Evolutionary conservation across 202 grass and related monocot genomes (phyloP), one percentile per base, ranked within the genome.

Genomic region (Digitaria exilis): DNA sequence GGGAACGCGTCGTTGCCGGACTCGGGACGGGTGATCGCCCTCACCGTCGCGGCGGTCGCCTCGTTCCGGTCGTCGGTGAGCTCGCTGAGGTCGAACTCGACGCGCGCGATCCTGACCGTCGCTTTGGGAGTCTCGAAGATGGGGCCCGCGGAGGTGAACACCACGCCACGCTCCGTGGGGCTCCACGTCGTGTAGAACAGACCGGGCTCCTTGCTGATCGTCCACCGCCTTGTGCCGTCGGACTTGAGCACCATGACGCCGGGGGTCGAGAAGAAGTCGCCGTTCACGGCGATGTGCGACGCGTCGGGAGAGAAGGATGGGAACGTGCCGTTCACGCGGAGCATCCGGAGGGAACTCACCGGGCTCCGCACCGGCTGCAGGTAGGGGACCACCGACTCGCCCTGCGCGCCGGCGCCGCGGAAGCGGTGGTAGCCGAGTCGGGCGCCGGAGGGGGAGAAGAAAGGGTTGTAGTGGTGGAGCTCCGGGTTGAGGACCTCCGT

Each of bases 401-500:
- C 92, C 0, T 28, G 28, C 1, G 83, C 78, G 0, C 73, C 82
- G 19, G 66, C 82, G 18, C 92, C 92, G 34, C 95, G 95, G 89
- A 95, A 98, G 11, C 90, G 92, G 87, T 98, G 95, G 89, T 93
- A 98, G 1, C 92, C 95, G 57, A 98, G 71, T 21, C 76, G 85
- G 3, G 0, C 26, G 68, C 90, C 92, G 1, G 87, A 84, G 0
- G 50, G 56, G 7, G 92, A 95, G 85, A 98, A 95, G 77, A 98
- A 98, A 2, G 95, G 95, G 73, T 95, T 98, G 82, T 98, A 98
- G 45, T 95, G 92, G 87, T 98, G 92, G 35, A 98, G 31, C 65
- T 71, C 83, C 45, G 90, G 90, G 73, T 78, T 95, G 64, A 93
- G 62, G 9, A 81, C 68, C 65, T 94, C 89, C 1, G 92, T 95